phyloP scores from a whole-genome alignment of 2,329 filamentous ascomycete genomes.

The Chaetomium globosum region DNA sequence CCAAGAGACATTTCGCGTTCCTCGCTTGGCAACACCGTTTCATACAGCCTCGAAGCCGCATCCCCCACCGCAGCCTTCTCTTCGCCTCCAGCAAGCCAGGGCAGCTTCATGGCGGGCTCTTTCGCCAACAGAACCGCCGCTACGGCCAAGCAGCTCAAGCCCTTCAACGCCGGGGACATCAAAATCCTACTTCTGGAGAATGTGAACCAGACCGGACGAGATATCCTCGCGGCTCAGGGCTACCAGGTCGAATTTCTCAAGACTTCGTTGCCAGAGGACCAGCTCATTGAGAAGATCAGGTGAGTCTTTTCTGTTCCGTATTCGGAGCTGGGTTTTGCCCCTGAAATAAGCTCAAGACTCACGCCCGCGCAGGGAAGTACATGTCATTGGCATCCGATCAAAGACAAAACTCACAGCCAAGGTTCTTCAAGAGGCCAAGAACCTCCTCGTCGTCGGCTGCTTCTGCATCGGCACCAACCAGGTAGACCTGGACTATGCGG shows the following conservation, averaged over 20 bases:
- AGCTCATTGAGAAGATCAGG: conserved; percentile 96
- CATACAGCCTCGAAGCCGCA: conserved; percentile 65
- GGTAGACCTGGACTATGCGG: conserved; percentile 82
- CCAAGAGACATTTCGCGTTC: conserved; percentile 48
- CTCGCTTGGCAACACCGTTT: conserved; percentile 48
- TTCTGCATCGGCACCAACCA: conserved; percentile 99
- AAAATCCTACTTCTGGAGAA: conserved; percentile 96
- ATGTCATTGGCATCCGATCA: conserved; percentile 96
- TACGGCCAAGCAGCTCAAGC: conserved; percentile 78
- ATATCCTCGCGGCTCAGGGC: conserved; percentile 80
- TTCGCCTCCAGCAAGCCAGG: conserved; percentile 62
- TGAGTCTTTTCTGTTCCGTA: conserved; percentile 48
- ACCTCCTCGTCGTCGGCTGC: conserved; percentile 92
- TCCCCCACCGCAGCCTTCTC: conserved; percentile 76
- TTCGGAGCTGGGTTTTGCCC: conserved; percentile 29
- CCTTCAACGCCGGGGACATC: conserved; percentile 93
- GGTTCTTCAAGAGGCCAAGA: conserved; percentile 86
- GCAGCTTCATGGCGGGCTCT: conserved; percentile 47
- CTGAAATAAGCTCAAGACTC: conserved; percentile 11
- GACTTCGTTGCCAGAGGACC: conserved; percentile 83
- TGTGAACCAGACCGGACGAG: conserved; percentile 85
- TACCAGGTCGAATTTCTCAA: conserved; percentile 96
- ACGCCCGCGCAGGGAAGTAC: conserved; percentile 70
- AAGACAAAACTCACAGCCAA: conserved; percentile 92
- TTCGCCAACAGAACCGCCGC: conserved; percentile 45